phyloP scores from a whole-genome alignment of 2,329 filamentous ascomycete species.

The Neoscytalidium dimidiatum region DNA sequence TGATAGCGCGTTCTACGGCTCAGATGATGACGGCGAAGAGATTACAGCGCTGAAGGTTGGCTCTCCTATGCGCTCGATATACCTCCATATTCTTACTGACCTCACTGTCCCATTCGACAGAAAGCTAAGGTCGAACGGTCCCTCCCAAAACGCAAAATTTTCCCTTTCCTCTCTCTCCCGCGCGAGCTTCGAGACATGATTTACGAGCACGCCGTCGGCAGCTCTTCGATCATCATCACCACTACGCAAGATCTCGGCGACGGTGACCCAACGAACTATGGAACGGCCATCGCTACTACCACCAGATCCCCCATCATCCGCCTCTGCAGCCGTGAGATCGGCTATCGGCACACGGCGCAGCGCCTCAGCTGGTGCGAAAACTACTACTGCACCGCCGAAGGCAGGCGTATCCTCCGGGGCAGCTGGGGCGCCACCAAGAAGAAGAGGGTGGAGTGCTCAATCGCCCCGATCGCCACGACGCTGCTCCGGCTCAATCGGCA shows the following conservation, averaged over 20 bases:
- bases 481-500: constrained; percentile 35
- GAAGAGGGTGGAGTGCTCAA: background rate
- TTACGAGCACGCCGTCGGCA: constrained; percentile 31
- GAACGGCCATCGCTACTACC: no score
- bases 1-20: constrained; percentile 6
- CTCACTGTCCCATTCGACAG: background rate
- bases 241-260: constrained; percentile 15
- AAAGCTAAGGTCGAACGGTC: constrained; percentile 4
- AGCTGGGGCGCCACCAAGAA: background rate
- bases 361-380: no score
- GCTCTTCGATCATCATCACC: constrained; percentile 28
- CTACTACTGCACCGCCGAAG: no score
- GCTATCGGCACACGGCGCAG: no score
- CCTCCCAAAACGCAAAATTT: constrained; percentile 34
- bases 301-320: no score
- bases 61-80: background rate
- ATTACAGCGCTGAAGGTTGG: background rate
- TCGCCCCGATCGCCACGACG: constrained; percentile 26
- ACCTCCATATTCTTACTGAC: background rate
- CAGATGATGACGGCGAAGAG: background rate
- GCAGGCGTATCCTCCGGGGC: no score
- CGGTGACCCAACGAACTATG: background rate
- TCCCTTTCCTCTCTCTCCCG: constrained; percentile 37
- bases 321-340: no score
- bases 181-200: constrained; percentile 39